phyloP scores from a whole-genome alignment of 345 rosid species.

The Citrus maxima region DNA sequence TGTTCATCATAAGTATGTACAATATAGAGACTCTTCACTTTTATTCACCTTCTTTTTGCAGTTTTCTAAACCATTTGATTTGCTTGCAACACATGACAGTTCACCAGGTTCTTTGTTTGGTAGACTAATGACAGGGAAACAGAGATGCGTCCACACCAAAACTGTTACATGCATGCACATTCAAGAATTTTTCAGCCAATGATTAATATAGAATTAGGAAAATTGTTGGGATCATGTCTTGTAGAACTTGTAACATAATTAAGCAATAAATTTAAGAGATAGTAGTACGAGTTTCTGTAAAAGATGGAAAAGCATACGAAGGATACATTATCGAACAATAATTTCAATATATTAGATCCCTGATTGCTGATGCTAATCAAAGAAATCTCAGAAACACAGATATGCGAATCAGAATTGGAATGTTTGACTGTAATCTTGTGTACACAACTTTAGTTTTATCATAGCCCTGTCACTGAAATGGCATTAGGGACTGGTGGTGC shows the following conservation, averaged over 20 bases:
- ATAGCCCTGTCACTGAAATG: not conserved
- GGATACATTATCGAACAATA: not conserved
- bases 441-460: not conserved
- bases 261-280: not conserved
- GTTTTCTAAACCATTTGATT: not conserved
- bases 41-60: too few species aligned
- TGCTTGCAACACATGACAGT: not conserved
- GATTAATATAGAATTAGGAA: not conserved
- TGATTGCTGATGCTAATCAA: not conserved
- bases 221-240: not conserved
- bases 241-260: not conserved
- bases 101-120: not conserved
- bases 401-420: not conserved
- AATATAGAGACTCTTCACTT: not conserved
- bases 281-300: not conserved
- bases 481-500: not conserved
- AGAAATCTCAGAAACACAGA: not conserved
- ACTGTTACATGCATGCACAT: not conserved
- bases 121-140: not conserved
- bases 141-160: not conserved
- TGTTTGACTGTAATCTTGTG: not conserved
- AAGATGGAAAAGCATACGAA: not conserved
- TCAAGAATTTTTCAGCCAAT: not conserved
- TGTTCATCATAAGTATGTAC: not conserved
- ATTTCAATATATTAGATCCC: not conserved